Evolutionary conservation across 169 alveolate genomes (phyloP).

Genomic region (Cryptosporidium andersoni): DNA sequence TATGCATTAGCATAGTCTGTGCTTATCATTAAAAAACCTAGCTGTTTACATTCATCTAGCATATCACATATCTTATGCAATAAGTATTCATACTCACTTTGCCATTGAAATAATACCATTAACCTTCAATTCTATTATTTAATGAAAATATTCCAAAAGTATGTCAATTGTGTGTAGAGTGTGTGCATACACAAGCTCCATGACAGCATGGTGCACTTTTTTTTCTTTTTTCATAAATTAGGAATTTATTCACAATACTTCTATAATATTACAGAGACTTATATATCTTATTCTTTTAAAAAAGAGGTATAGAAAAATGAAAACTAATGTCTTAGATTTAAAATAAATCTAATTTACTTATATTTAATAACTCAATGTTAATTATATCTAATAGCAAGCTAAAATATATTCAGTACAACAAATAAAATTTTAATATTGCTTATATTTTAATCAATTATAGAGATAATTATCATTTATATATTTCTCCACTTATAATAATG

Average conservation of each 20-base stretch:
- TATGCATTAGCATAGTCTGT: slow-evolving; percentile 41
- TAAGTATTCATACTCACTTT: slow-evolving; percentile 67
- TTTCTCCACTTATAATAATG: too few species aligned
- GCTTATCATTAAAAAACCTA: slow-evolving; percentile 52
- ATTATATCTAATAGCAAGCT: too few species aligned
- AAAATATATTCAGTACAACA: too few species aligned
- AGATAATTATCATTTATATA: too few species aligned
- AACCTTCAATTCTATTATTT: neutral
- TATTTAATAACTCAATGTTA: too few species aligned
- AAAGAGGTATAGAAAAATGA: too few species aligned
- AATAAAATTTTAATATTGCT: too few species aligned
- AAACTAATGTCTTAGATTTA: too few species aligned
- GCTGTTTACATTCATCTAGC: slow-evolving; percentile 60
- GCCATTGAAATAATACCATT: slow-evolving; percentile 70
- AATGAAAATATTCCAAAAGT: neutral
- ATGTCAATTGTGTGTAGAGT: neutral
- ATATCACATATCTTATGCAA: slow-evolving; percentile 61
- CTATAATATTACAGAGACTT: neutral
- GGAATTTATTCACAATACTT: neutral
- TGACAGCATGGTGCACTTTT: neutral
- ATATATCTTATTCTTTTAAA: too few species aligned
- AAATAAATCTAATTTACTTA: too few species aligned
- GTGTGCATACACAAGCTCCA: slow-evolving; percentile 16
- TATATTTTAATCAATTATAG: too few species aligned
- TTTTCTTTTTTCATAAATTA: too few species aligned